Percentiles rank a stretch among this genome's conserved stretches.
Evolutionary conservation across 176 grass and related monocot species (phyloP).

Genomic region (Triticum aestivum): IWGSC_CS_RefSeq_v2.1 NC_057799.1:101380524-101381023

Average conservation of each 20-base stretch:
- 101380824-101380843: background rate
- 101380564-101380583: constrained; percentile 3
- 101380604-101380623: too few relatives aligned
- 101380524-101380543: too few relatives aligned
- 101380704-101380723: background rate
- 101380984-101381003: background rate
- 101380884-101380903: background rate
- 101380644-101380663: background rate
- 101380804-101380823: background rate
- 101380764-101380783: background rate
- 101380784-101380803: background rate
- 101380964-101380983: background rate
- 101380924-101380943: background rate
- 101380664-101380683: background rate
- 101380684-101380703: background rate
- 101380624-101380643: background rate
- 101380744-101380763: background rate
- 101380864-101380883: constrained; percentile 4
- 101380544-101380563: background rate
- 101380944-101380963: background rate
- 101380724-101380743: background rate
- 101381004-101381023: background rate
- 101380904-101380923: background rate
- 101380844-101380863: background rate
- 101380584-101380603: background rate